These are phyloP conservation scores for Candida verbasci DNA, from an alignment of 805 yeast species.

Conservation along the genomic window DNA sequence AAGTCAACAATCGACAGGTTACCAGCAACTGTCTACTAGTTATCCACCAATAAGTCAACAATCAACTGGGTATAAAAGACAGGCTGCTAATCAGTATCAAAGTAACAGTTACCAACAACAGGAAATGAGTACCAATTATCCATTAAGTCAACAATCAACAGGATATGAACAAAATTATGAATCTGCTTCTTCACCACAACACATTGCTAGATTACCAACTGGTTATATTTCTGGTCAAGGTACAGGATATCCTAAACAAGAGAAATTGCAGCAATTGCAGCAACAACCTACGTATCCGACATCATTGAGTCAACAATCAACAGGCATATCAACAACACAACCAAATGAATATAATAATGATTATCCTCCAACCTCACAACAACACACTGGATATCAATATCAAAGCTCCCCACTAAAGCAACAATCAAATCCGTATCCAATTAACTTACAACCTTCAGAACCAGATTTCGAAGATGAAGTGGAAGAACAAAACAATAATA, in stretches of 20 bases:
- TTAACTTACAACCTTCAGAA: constrained; percentile 8
- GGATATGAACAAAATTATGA: constrained; percentile 1
- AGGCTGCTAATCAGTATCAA: neutral
- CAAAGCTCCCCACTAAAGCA: constrained; percentile 1
- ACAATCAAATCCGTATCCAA: constrained; percentile 3
- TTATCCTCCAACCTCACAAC: neutral
- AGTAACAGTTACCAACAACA: neutral
- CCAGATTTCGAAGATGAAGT: constrained; percentile 9
- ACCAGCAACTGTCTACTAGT: neutral
- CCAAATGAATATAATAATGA: neutral
- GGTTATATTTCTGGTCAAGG: constrained; percentile 3
- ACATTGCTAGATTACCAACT: constrained; percentile 1
- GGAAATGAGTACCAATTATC: neutral
- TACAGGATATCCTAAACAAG: constrained; percentile 1
- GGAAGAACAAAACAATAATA: constrained; percentile 6
- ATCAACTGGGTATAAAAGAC: neutral
- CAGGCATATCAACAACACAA: neutral
- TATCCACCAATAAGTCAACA: neutral
- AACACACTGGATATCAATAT: neutral
- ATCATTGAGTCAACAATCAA: neutral
- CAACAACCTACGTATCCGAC: neutral
- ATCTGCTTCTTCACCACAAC: neutral
- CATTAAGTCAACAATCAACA: constrained; percentile 1
- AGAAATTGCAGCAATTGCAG: no score
- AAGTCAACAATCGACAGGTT: neutral